Conservation (phyloP, 192 early-diverging fungal genomes). For the Haplosporangium gracile region DNA sequence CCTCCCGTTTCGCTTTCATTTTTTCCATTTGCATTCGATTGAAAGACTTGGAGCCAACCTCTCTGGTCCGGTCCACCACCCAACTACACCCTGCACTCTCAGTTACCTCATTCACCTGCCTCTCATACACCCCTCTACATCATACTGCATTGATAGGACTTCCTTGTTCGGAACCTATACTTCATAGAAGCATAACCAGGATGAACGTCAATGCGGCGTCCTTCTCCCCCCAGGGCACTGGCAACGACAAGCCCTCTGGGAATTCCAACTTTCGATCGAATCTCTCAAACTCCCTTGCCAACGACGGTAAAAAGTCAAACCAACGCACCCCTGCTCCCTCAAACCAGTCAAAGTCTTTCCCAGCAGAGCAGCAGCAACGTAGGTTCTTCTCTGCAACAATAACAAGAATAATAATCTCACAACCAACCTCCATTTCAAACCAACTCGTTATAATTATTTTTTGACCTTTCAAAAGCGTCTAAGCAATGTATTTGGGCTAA, state of each 20-base stretch:
- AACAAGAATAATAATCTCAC: neutral
- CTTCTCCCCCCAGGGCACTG: conserved; percentile 38
- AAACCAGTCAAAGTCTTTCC: conserved; percentile 30
- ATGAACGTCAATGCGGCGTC: conserved; percentile 55
- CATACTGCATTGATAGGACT: neutral
- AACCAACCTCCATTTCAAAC: neutral
- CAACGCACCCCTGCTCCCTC: conserved; percentile 25
- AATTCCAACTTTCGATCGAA: conserved; percentile 43
- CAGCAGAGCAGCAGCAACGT: conserved; percentile 43
- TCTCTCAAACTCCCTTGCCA: conserved; percentile 19
- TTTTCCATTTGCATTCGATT: neutral
- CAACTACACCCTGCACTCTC: neutral
- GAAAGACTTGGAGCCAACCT: conserved; percentile 2
- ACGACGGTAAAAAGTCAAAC: conserved; percentile 38
- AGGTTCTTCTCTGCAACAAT: neutral
- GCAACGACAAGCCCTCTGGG: conserved; percentile 40
- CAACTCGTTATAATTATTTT: neutral
- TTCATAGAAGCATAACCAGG: neutral
- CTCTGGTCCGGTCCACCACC: neutral
- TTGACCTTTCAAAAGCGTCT: neutral
- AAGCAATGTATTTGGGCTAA: neutral
- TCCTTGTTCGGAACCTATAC: neutral
- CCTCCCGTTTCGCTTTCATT: neutral
- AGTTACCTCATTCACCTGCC: neutral
- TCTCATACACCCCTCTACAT: neutral